Evolutionary conservation across 2,329 filamentous ascomycete genomes (phyloP).

Genomic region (Penicillium hesseltinei): DNA sequence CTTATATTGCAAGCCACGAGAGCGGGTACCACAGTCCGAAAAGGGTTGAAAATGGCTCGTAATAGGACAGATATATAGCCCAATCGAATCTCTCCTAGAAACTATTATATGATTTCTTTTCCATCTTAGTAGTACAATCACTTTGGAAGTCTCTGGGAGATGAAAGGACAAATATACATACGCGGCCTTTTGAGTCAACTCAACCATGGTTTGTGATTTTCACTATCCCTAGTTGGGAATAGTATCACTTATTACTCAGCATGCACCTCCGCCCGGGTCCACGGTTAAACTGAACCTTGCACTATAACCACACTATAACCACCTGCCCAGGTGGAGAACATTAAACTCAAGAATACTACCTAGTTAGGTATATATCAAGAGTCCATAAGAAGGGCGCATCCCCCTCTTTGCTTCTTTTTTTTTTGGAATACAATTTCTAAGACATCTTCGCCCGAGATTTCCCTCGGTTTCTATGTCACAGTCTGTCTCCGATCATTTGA

Average conservation of each 20-base stretch:
- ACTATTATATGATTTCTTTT: background rate
- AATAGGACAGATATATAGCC: background rate
- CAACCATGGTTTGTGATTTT: background rate
- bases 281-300: background rate
- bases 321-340: too few relatives aligned
- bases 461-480: background rate
- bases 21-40: background rate
- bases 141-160: background rate
- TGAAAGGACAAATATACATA: too few relatives aligned
- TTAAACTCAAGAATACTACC: too few relatives aligned
- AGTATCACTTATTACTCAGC: background rate
- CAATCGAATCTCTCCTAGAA: background rate
- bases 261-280: background rate
- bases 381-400: too few relatives aligned
- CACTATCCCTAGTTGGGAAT: background rate
- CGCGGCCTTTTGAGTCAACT: background rate
- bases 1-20: constrained; percentile 1
- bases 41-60: background rate
- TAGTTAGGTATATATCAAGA: background rate
- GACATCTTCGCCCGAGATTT: background rate
- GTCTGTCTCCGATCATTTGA: background rate
- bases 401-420: background rate
- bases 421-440: background rate
- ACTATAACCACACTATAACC: too few relatives aligned
- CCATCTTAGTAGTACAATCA: background rate